These are phyloP conservation scores for Achlya hypogyna DNA, from an alignment of 352 stramenopile species.

Conservation along the genomic window DNA sequence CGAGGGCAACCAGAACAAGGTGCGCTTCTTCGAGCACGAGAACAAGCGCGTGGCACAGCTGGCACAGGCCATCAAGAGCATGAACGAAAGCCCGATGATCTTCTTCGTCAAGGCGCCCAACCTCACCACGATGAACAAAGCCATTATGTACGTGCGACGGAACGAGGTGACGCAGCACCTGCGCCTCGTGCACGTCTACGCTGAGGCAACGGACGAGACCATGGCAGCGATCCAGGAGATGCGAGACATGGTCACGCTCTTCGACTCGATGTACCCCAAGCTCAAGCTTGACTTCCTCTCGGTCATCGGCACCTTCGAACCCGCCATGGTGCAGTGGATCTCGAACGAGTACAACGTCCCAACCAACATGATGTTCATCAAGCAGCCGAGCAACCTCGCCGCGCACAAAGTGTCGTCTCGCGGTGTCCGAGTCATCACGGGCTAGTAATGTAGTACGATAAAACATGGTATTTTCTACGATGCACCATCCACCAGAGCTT, in stretches of 20 bases:
- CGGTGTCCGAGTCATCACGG: conserved; percentile 82
- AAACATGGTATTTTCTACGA: no score
- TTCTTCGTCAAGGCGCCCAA: conserved; percentile 87
- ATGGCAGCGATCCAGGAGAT: conserved; percentile 49
- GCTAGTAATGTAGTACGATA: conserved; percentile 22
- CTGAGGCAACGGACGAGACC: conserved; percentile 25
- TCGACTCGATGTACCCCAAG: conserved; percentile 89
- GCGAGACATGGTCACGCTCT: conserved; percentile 60
- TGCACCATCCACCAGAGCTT: no score
- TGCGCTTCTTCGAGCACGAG: not conserved
- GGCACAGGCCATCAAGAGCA: conserved; percentile 24
- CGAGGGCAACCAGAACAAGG: not conserved
- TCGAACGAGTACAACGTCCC: conserved; percentile 58
- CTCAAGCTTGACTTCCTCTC: conserved; percentile 77
- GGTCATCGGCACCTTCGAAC: conserved; percentile 46
- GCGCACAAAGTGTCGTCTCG: conserved; percentile 83
- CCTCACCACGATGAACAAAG: conserved; percentile 87
- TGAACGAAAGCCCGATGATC: conserved; percentile 74
- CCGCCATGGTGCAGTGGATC: conserved; percentile 83
- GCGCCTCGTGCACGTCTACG: conserved; percentile 77
- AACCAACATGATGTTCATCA: conserved; percentile 92
- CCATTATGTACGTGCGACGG: conserved; percentile 87
- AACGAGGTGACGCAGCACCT: conserved; percentile 89
- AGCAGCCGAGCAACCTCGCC: conserved; percentile 78
- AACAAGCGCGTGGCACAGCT: not conserved